Percentiles rank a stretch among this genome's conserved stretches.
Evolutionary conservation across 176 grass and related monocot genomes (phyloP).

Genomic region (Avena sativa): DNA sequence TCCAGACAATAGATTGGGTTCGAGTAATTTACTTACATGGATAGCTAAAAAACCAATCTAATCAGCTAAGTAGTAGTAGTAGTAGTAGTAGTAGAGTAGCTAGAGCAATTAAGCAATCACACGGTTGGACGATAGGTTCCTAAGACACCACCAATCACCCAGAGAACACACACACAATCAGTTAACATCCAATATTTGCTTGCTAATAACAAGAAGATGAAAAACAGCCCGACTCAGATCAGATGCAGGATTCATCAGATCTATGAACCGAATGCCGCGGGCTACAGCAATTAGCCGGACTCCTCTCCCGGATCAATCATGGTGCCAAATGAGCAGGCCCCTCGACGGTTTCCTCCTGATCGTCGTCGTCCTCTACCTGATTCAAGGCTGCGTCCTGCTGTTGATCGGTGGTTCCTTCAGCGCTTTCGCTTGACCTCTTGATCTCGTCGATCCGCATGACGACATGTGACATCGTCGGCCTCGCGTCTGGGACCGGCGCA

Average conservation of each 20-base stretch:
- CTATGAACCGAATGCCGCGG: constrained; percentile 41
- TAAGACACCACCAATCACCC: constrained; percentile 50
- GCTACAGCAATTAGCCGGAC: constrained; percentile 7
- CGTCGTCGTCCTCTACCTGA: constrained; percentile 21
- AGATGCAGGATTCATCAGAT: constrained; percentile 49
- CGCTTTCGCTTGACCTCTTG: constrained; percentile 45
- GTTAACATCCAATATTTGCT: constrained; percentile 45
- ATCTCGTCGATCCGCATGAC: constrained; percentile 65
- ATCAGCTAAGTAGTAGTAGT: constrained; percentile 8
- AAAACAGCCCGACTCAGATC: constrained; percentile 25
- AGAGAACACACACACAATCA: constrained; percentile 20
- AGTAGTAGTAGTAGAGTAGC: constrained; percentile 21
- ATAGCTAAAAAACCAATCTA: constrained; percentile 53
- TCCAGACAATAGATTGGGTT: constrained; percentile 10
- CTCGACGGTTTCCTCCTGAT: constrained; percentile 19
- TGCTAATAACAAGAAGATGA: constrained; percentile 39
- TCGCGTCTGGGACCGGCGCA: constrained; percentile 55
- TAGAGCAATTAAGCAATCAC: constrained; percentile 49
- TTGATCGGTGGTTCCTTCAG: background rate
- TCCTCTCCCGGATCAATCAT: constrained; percentile 31
- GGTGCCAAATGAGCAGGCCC: background rate
- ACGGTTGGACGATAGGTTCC: constrained; percentile 37
- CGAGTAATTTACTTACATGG: constrained; percentile 62
- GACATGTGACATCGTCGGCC: constrained; percentile 67
- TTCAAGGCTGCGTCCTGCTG: constrained; percentile 32